Percentiles rank a stretch among this genome's conserved stretches.
Conservation (phyloP, 495 filamentous ascomycete species). For the Astrothelium subdiscretum region DNA sequence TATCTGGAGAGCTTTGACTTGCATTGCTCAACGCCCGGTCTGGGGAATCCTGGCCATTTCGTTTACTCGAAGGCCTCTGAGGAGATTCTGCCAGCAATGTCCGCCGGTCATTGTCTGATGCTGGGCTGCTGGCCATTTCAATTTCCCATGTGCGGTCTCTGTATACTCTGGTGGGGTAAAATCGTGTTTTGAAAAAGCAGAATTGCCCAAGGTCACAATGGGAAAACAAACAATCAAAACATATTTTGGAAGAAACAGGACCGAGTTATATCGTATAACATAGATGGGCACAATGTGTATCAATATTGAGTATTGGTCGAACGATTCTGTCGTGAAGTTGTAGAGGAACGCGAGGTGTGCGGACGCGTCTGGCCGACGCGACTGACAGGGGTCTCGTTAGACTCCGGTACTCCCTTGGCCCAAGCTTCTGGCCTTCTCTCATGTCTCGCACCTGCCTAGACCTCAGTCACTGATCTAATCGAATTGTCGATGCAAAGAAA, state of each 20-base stretch:
- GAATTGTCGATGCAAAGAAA: no score
- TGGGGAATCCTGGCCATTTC: neutral
- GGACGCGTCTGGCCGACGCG: neutral
- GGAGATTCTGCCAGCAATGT: neutral
- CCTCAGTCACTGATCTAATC: no score
- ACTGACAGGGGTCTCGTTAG: neutral
- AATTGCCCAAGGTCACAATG: no score
- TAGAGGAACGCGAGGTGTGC: neutral
- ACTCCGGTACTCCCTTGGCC: neutral
- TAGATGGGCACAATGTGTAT: no score
- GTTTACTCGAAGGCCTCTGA: neutral
- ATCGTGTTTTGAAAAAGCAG: neutral
- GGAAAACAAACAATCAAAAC: no score
- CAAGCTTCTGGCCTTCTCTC: neutral
- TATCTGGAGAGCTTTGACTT: neutral
- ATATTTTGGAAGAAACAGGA: no score
- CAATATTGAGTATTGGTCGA: no score
- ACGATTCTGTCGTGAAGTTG: neutral
- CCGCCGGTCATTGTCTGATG: neutral
- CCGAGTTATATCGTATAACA: no score
- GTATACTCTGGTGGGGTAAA: neutral
- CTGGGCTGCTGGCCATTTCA: neutral
- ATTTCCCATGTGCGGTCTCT: no score
- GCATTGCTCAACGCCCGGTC: neutral
- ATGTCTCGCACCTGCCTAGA: neutral